Percentiles rank a stretch among this genome's conserved stretches.
Conservation (phyloP, 1,284 basidiomycete genomes). For the Agroathelia rolfsii region DNA sequence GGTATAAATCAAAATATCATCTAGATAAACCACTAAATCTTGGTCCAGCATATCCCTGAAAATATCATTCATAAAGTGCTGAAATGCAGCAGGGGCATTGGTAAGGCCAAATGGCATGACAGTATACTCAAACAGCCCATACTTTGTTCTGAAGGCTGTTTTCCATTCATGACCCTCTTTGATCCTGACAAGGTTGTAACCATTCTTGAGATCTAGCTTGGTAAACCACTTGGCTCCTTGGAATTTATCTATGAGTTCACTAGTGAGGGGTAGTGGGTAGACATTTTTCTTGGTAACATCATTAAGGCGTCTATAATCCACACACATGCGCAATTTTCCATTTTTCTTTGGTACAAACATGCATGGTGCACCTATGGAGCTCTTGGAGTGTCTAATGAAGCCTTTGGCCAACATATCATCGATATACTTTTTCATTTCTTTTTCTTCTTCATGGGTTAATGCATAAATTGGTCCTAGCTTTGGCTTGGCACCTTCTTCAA, state of each 20-base stretch:
- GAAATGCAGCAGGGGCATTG: constrained; percentile 21
- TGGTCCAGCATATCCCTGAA: constrained; percentile 16
- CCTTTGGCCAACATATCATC: constrained; percentile 16
- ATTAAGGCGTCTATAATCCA: constrained; percentile 25
- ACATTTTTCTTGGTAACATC: constrained; percentile 20
- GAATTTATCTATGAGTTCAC: constrained; percentile 19
- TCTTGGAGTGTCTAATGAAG: constrained; percentile 12
- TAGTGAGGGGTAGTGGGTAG: constrained; percentile 21
- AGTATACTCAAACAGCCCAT: constrained; percentile 25
- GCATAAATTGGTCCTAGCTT: constrained; percentile 18
- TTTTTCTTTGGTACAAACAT: constrained; percentile 30
- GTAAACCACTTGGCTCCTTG: constrained; percentile 16
- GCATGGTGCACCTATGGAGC: constrained; percentile 17
- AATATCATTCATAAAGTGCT: constrained; percentile 15
- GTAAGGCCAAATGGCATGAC: constrained; percentile 29
- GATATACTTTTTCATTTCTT: constrained; percentile 13
- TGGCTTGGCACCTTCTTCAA: constrained; percentile 15
- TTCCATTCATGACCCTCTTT: constrained; percentile 10
- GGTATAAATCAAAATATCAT: constrained; percentile 10
- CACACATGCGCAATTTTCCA: constrained; percentile 17
- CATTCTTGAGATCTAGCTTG: constrained; percentile 19
- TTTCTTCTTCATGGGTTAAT: constrained; percentile 14
- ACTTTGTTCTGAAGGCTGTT: constrained; percentile 21
- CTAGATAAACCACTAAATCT: constrained; percentile 18
- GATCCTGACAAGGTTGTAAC: constrained; percentile 13